Percentiles rank a stretch among this genome's conserved stretches.
Evolutionary conservation across 495 filamentous ascomycete species (phyloP).

Genomic region (Xylaria sp.): DNA sequence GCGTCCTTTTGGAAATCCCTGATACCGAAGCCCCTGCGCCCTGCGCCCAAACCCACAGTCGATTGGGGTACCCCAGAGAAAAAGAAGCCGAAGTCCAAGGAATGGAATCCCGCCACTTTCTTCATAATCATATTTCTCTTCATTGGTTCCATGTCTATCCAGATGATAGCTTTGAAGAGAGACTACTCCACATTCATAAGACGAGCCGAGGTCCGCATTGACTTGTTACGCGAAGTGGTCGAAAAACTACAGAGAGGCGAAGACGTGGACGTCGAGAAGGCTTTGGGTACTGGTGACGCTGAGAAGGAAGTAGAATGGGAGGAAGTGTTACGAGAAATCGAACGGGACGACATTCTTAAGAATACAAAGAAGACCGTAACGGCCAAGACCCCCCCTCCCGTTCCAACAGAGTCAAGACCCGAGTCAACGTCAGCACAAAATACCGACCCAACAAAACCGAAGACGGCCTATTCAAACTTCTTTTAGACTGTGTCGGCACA

Average conservation of each 20-base stretch:
- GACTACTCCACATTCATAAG: conserved; percentile 75
- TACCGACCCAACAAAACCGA: conserved; percentile 33
- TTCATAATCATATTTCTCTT: conserved; percentile 90
- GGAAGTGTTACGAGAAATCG: conserved; percentile 85
- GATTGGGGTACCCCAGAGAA: conserved; percentile 29
- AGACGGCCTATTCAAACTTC: conserved; percentile 45
- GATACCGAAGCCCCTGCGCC: conserved; percentile 60
- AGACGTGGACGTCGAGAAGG: conserved; percentile 85
- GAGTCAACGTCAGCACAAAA: conserved; percentile 11
- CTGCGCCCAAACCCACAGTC: conserved; percentile 26
- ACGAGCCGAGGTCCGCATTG: conserved; percentile 79
- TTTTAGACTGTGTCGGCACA: conserved; percentile 39
- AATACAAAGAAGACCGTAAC: conserved; percentile 46
- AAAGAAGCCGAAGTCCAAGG: conserved; percentile 59
- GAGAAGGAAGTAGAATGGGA: conserved; percentile 86
- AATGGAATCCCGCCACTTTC: conserved; percentile 93
- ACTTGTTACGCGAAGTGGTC: conserved; percentile 79
- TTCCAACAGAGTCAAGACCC: conserved; percentile 28
- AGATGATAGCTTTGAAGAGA: conserved; percentile 82
- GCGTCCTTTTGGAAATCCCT: conserved; percentile 74
- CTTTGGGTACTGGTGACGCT: conserved; percentile 80
- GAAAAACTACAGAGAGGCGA: conserved; percentile 83
- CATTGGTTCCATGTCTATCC: conserved; percentile 92
- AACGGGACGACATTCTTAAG: conserved; percentile 74
- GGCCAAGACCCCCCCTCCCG: conserved; percentile 30